Conservation (phyloP, 805 yeast genomes). For the Zygosaccharomyces rouxii region DNA sequence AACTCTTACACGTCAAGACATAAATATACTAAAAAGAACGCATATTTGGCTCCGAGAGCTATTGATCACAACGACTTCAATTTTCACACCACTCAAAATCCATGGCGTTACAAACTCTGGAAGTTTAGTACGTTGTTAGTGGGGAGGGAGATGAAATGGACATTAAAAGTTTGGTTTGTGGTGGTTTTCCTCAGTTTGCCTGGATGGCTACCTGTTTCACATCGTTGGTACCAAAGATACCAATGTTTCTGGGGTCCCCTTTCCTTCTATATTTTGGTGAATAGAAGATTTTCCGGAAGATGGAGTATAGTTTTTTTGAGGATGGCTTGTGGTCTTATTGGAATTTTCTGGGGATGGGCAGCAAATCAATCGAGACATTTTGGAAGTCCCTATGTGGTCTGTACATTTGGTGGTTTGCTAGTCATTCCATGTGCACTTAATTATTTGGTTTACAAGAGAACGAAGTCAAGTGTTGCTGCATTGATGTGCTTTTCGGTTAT, state of each 20-base stretch:
- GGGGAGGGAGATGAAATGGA: constrained; percentile 42
- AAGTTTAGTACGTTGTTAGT: constrained; percentile 30
- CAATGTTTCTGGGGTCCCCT: constrained; percentile 44
- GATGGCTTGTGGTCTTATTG: constrained; percentile 36
- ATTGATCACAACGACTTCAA: constrained; percentile 42
- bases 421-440: constrained; percentile 34
- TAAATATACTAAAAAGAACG: constrained; percentile 16
- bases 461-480: constrained; percentile 42
- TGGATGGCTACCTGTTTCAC: constrained; percentile 39
- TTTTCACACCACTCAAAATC: constrained; percentile 37
- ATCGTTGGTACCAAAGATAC: constrained; percentile 41
- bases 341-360: constrained; percentile 47
- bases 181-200: constrained; percentile 41
- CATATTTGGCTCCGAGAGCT: constrained; percentile 33
- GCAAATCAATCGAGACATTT: constrained; percentile 39
- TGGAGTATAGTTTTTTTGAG: constrained; percentile 37
- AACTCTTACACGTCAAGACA: constrained; percentile 43
- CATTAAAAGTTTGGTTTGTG: constrained; percentile 39
- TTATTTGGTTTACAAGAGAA: constrained; percentile 36
- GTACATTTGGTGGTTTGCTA: constrained; percentile 39
- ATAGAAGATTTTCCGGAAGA: constrained; percentile 40
- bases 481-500: constrained; percentile 41
- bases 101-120: constrained; percentile 41
- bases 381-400: constrained; percentile 38
- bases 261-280: constrained; percentile 37